Evolutionary conservation across 306 rosid species (phyloP).

Genomic region (Calophaca sinica): DNA sequence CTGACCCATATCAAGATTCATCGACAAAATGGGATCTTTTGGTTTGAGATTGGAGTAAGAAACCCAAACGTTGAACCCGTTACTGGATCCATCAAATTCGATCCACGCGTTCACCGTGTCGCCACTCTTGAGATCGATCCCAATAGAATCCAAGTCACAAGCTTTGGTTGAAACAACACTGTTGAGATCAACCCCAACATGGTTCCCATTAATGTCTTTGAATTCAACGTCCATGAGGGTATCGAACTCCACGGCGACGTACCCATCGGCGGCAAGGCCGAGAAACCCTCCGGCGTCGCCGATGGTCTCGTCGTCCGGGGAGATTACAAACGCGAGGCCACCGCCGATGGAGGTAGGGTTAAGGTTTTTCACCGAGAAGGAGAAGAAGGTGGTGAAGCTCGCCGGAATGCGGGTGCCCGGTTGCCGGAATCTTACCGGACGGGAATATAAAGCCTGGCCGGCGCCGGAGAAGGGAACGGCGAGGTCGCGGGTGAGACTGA

Average conservation of each 20-base stretch:
- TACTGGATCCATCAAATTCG: constrained; percentile 70
- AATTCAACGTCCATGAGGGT: constrained; percentile 92
- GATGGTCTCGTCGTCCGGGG: constrained; percentile 65
- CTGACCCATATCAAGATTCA: constrained; percentile 69
- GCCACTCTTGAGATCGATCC: constrained; percentile 86
- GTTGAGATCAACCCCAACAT: constrained; percentile 90
- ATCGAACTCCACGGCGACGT: constrained; percentile 91
- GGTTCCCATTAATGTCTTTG: constrained; percentile 90
- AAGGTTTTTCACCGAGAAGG: constrained; percentile 76
- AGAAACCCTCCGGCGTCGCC: constrained; percentile 85
- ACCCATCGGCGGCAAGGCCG: constrained; percentile 63
- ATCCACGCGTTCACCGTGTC: constrained; percentile 87
- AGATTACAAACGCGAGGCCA: constrained; percentile 80
- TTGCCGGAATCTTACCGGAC: constrained; percentile 75
- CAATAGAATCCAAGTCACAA: constrained; percentile 63
- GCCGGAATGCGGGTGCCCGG: constrained; percentile 55
- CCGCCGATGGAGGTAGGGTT: constrained; percentile 97
- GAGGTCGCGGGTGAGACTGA: constrained; percentile 88
- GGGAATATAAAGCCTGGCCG: constrained; percentile 76
- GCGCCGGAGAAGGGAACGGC: constrained; percentile 88
- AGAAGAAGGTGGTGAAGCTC: constrained; percentile 84
- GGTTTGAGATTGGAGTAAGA: constrained; percentile 95
- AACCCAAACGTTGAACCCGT: constrained; percentile 68
- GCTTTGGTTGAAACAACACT: constrained; percentile 70
- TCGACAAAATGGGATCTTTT: constrained; percentile 67